A percentile compares a stretch with the other conserved stretches of the same genome.
Conservation (phyloP, 2,329 filamentous ascomycete species). For the Podosphaera leucotricha region DNA sequence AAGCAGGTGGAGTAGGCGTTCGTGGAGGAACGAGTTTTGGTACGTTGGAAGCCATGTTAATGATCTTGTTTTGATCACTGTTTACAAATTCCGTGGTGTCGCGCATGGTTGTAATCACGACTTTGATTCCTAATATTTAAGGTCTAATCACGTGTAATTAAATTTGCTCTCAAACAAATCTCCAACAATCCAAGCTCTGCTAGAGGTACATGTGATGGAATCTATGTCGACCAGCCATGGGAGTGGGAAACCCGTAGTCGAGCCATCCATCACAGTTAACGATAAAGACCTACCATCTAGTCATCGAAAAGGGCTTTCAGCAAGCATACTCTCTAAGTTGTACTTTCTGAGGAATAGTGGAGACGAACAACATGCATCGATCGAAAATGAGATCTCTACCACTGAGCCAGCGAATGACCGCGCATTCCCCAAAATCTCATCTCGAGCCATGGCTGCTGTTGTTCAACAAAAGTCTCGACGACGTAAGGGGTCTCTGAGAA, state of each 20-base stretch:
- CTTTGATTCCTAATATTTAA: background rate
- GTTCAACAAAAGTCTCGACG: slow-evolving; percentile 33
- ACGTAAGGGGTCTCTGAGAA: slow-evolving; percentile 65
- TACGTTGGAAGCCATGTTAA: slow-evolving; percentile 31
- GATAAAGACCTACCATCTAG: slow-evolving; percentile 19
- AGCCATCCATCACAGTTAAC: background rate
- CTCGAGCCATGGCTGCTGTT: slow-evolving; percentile 15
- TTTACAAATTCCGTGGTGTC: background rate
- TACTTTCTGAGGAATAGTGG: slow-evolving; percentile 36
- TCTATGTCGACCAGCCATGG: background rate
- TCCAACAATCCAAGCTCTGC: too few species aligned
- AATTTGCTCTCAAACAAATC: too few species aligned
- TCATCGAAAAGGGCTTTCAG: slow-evolving; percentile 17
- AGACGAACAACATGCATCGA: slow-evolving; percentile 12
- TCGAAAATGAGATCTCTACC: slow-evolving; percentile 1
- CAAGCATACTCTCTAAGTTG: slow-evolving; percentile 42
- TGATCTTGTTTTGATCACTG: background rate
- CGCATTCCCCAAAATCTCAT: slow-evolving; percentile 10
- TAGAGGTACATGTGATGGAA: too few species aligned
- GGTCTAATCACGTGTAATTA: background rate
- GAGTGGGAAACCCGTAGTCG: background rate
- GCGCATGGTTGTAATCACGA: background rate
- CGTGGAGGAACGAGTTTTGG: slow-evolving; percentile 35
- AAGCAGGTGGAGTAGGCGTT: slow-evolving; percentile 38
- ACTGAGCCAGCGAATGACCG: background rate